A percentile compares a stretch with the other conserved stretches of the same genome.
Conservation (phyloP, 257 asterid species). For the Solanum paucissectum region DNA sequence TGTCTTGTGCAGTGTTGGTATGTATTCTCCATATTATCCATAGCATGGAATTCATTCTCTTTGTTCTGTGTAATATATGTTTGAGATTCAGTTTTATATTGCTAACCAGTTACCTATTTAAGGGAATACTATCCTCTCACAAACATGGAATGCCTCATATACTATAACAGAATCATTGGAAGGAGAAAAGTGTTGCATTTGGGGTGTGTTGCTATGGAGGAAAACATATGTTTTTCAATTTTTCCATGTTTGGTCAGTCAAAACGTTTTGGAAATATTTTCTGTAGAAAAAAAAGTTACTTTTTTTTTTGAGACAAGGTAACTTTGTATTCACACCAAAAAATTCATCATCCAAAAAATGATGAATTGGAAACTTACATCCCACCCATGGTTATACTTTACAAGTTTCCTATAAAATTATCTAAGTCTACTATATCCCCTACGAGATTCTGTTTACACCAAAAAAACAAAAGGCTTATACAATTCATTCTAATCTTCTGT, state of each 20-base stretch:
- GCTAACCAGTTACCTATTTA: background rate
- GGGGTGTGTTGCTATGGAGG: background rate
- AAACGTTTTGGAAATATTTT: background rate
- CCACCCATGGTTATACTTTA: too few relatives aligned
- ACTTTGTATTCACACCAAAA: too few relatives aligned
- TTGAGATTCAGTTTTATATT: background rate
- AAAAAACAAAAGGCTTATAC: too few relatives aligned
- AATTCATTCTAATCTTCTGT: too few relatives aligned
- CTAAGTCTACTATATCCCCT: too few relatives aligned
- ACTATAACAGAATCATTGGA: background rate
- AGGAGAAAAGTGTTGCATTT: background rate
- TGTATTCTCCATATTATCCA: constrained; percentile 1
- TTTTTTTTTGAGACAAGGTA: too few relatives aligned
- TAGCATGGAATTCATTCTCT: background rate
- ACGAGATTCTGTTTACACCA: too few relatives aligned
- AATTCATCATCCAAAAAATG: too few relatives aligned
- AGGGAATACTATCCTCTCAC: background rate
- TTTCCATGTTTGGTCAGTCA: background rate
- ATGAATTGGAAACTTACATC: too few relatives aligned
- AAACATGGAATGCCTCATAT: background rate
- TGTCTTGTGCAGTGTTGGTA: constrained; percentile 59
- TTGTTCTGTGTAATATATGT: background rate
- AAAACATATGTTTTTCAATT: background rate
- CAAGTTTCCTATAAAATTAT: too few relatives aligned
- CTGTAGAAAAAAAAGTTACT: background rate